A percentile compares a stretch with the other conserved stretches of the same genome.
These are phyloP conservation scores for Penicillium simplicissimum DNA, from an alignment of 495 filamentous ascomycete species.

Conservation along the genomic window DNA sequence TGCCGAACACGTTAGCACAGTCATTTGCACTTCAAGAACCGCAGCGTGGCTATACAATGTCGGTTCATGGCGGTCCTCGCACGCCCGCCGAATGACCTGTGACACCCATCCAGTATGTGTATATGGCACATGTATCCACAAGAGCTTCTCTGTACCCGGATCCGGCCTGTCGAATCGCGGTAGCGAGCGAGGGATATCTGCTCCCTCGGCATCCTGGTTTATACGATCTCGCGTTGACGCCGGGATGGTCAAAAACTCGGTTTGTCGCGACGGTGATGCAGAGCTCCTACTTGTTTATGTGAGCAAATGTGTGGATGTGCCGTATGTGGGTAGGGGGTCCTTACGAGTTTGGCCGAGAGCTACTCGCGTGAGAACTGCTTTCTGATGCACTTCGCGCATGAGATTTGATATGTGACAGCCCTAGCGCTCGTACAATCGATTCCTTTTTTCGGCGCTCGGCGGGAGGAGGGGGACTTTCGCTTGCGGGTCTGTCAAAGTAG, in stretches of 20 bases:
- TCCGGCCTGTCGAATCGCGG: slow-evolving; percentile 45
- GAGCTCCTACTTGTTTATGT: slow-evolving; percentile 10
- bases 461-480: slow-evolving; percentile 26
- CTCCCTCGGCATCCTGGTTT: slow-evolving; percentile 22
- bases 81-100: slow-evolving; percentile 24
- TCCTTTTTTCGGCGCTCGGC: slow-evolving; percentile 5
- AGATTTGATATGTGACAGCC: slow-evolving; percentile 12
- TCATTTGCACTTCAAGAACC: background rate
- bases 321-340: background rate
- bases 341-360: slow-evolving; percentile 28
- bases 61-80: slow-evolving; percentile 30
- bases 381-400: slow-evolving; percentile 24
- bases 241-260: slow-evolving; percentile 32
- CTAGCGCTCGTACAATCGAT: slow-evolving; percentile 15
- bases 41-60: slow-evolving; percentile 23
- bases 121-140: slow-evolving; percentile 68
- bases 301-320: background rate
- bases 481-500: slow-evolving; percentile 25
- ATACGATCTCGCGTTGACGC: slow-evolving; percentile 27
- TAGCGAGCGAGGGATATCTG: slow-evolving; percentile 32
- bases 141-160: slow-evolving; percentile 49
- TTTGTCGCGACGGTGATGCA: slow-evolving; percentile 24
- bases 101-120: slow-evolving; percentile 69
- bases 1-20: background rate
- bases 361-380: slow-evolving; percentile 18